phyloP scores from a whole-genome alignment of 192 early-diverging fungal genomes.

The Coemansia asiatica region DNA sequence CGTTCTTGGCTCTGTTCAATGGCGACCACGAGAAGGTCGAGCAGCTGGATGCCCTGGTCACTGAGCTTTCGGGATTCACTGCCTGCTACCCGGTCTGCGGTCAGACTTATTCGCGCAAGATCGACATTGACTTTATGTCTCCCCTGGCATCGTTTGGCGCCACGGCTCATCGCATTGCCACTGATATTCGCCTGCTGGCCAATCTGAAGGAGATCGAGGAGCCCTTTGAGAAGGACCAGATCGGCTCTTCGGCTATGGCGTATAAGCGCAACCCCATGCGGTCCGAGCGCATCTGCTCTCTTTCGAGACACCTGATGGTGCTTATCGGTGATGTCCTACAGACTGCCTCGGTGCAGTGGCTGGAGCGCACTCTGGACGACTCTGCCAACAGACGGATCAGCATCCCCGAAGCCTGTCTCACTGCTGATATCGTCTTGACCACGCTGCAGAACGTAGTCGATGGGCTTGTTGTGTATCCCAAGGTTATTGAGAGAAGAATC shows the following conservation, averaged over 20 bases:
- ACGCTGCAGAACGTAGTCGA: conserved; percentile 95
- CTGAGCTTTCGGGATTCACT: conserved; percentile 82
- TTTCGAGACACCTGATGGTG: conserved; percentile 92
- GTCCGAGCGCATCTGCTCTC: conserved; percentile 93
- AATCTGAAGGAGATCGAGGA: conserved; percentile 98
- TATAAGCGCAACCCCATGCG: conserved; percentile 99
- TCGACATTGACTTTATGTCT: conserved; percentile 88
- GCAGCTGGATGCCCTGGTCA: conserved; percentile 85
- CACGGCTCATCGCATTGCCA: conserved; percentile 94
- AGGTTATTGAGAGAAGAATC: conserved; percentile 90
- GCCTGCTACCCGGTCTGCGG: conserved; percentile 89
- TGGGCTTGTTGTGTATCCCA: conserved; percentile 96
- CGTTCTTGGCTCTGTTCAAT: conserved; percentile 93
- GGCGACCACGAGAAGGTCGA: conserved; percentile 94
- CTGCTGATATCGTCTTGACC: conserved; percentile 93
- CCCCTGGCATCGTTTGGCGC: conserved; percentile 90
- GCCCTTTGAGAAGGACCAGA: conserved; percentile 99
- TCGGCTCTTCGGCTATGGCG: conserved; percentile 97
- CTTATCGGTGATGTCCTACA: conserved; percentile 82
- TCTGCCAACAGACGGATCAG: conserved; percentile 94
- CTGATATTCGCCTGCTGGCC: conserved; percentile 93
- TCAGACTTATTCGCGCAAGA: conserved; percentile 98
- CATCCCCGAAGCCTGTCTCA: conserved; percentile 95
- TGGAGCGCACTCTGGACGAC: conserved; percentile 98
- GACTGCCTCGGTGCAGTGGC: conserved; percentile 93